phyloP scores from a whole-genome alignment of 148 eudicot species.

The Mesembryanthemum crystallinum region DNA sequence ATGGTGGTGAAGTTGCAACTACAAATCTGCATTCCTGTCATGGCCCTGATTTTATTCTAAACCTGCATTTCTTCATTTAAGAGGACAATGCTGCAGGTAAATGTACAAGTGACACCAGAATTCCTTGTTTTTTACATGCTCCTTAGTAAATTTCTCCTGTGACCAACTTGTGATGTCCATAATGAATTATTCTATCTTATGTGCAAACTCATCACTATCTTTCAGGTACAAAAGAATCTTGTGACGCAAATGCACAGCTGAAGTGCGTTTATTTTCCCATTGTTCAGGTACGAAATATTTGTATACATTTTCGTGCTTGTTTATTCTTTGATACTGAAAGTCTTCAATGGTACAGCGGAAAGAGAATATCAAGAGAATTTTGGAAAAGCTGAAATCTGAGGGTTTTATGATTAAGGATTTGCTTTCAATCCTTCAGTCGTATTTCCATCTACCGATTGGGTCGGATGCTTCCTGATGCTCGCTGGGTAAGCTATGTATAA shows the following conservation, averaged over 20 bases:
- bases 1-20: conserved; percentile 66
- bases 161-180: neutral
- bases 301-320: neutral
- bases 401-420: conserved; percentile 43
- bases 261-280: conserved; percentile 69
- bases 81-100: conserved; percentile 34
- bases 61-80: conserved; percentile 37
- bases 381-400: conserved; percentile 42
- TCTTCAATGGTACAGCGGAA: conserved; percentile 44
- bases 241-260: conserved; percentile 59
- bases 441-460: conserved; percentile 70
- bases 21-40: conserved; percentile 71
- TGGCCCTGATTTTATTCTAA: conserved; percentile 59
- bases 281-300: conserved; percentile 38
- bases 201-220: neutral
- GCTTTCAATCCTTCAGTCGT: conserved; percentile 55
- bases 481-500: conserved; percentile 48
- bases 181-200: neutral
- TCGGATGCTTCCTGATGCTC: conserved; percentile 81
- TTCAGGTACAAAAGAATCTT: conserved; percentile 36
- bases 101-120: neutral
- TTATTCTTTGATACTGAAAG: neutral
- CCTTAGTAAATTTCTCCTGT: neutral
- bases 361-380: conserved; percentile 55
- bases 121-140: neutral